These are phyloP conservation scores for Puccinia horiana DNA, from an alignment of 1,284 basidiomycete genomes.

Conservation along the genomic window DNA sequence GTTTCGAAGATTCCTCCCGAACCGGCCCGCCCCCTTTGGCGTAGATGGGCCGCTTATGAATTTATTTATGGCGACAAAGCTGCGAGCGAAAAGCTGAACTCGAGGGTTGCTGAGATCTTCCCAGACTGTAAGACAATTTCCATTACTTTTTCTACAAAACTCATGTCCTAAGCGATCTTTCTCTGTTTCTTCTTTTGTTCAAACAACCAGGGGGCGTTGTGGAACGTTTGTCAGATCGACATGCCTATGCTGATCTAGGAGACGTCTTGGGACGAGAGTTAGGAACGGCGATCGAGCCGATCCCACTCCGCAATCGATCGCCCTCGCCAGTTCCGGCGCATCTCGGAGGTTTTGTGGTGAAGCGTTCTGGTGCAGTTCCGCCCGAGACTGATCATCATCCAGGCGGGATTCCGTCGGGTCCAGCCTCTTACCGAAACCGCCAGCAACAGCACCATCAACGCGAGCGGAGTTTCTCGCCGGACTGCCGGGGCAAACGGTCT, in stretches of 20 bases:
- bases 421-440: constrained; percentile 32
- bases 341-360: constrained; percentile 36
- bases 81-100: constrained; percentile 82
- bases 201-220: constrained; percentile 36
- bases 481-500: constrained; percentile 31
- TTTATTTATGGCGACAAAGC: constrained; percentile 92
- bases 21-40: constrained; percentile 83
- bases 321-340: constrained; percentile 33
- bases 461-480: constrained; percentile 46
- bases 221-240: constrained; percentile 38
- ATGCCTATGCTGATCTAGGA: constrained; percentile 32
- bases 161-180: neutral
- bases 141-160: neutral
- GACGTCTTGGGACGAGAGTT: constrained; percentile 47
- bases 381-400: constrained; percentile 6
- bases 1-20: constrained; percentile 75
- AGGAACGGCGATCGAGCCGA: constrained; percentile 43
- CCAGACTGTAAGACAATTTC: constrained; percentile 67
- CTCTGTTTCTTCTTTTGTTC: neutral
- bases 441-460: constrained; percentile 17
- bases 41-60: constrained; percentile 91
- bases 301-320: constrained; percentile 39
- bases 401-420: constrained; percentile 27
- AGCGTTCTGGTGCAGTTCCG: neutral
- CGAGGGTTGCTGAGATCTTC: constrained; percentile 81